phyloP scores from a whole-genome alignment of 257 asterid species.

The Solanum rostratum region DNA sequence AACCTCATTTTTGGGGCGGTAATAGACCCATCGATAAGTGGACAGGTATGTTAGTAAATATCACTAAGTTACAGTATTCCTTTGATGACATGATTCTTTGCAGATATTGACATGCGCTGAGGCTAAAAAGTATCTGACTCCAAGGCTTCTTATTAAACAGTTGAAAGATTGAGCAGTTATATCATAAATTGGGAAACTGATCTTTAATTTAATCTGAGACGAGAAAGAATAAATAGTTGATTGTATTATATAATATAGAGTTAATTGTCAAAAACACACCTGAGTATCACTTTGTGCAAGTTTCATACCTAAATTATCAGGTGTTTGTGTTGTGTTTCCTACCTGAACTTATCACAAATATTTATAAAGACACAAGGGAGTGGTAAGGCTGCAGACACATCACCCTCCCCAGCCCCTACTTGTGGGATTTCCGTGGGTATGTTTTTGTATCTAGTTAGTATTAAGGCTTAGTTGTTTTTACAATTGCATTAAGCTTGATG shows the following conservation, averaged over 20 bases:
- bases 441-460: neutral
- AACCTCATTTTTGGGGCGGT: slow-evolving; percentile 95
- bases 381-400: neutral
- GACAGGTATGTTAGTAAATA: slow-evolving; percentile 56
- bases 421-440: neutral
- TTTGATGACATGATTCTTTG: neutral
- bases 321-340: neutral
- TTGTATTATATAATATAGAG: neutral
- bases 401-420: neutral
- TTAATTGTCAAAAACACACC: neutral
- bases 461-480: neutral
- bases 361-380: neutral
- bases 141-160: neutral
- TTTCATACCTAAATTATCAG: too few species aligned
- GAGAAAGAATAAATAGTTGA: neutral
- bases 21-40: slow-evolving; percentile 71
- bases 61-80: neutral
- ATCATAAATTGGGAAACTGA: neutral
- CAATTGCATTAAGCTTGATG: neutral
- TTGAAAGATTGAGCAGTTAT: neutral
- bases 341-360: neutral
- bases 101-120: neutral
- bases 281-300: neutral
- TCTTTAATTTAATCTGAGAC: neutral
- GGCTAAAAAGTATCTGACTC: neutral